Conservation (phyloP, 371 early-diverging fungal genomes). For the Enterocytospora artemiae region DNA sequence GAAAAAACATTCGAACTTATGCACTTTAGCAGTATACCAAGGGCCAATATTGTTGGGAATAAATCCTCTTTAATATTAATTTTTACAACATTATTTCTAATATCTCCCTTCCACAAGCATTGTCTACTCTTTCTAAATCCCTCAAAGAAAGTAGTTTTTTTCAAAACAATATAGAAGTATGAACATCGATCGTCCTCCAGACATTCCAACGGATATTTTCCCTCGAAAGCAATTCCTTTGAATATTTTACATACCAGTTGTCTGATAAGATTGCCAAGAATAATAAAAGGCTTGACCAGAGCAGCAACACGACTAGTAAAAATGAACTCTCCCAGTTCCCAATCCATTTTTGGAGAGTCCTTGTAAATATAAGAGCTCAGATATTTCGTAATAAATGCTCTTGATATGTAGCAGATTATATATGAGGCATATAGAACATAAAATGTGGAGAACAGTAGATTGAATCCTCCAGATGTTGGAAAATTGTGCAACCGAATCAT, state of each 20-base stretch:
- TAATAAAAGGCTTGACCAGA: background rate
- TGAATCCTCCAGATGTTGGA: background rate
- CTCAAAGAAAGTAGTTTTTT: background rate
- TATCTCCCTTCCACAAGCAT: background rate
- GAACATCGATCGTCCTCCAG: background rate
- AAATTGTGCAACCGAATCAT: background rate
- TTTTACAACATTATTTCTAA: background rate
- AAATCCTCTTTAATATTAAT: slow-evolving; percentile 2
- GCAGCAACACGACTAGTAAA: background rate
- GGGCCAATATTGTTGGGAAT: background rate
- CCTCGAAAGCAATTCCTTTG: background rate
- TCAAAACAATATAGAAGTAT: background rate
- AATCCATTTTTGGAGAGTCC: background rate
- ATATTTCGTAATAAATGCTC: background rate
- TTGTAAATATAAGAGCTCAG: background rate
- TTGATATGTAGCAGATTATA: background rate
- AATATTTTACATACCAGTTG: background rate
- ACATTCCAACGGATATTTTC: background rate
- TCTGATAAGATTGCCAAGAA: background rate
- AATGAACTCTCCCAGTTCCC: background rate
- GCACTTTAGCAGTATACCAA: background rate
- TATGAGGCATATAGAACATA: background rate
- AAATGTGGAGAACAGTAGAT: too few species aligned
- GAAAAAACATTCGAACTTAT: background rate
- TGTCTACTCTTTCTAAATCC: background rate